Conservation (phyloP, 1,139 yeast genomes). For the Hanseniaspora uvarum region DNA sequence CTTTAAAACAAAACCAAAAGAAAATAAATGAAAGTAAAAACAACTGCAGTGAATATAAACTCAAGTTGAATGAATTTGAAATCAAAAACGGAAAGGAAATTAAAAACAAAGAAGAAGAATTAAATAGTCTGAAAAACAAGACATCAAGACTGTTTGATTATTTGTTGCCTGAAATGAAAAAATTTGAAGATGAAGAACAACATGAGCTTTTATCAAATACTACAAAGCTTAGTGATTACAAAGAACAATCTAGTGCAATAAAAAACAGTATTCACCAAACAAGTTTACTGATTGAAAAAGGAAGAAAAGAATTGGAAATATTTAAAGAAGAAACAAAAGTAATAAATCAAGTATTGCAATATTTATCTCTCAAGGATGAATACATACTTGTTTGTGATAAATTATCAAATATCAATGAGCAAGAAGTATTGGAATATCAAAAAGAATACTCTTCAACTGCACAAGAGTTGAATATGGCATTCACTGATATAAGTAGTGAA, state of each 20-base stretch:
- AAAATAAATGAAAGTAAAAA: neutral
- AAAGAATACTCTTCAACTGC: conserved; percentile 56
- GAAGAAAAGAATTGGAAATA: conserved; percentile 37
- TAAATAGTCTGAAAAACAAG: conserved; percentile 38
- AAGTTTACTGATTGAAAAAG: conserved; percentile 23
- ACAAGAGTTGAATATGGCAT: conserved; percentile 42
- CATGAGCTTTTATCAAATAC: conserved; percentile 16
- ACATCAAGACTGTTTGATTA: conserved; percentile 16
- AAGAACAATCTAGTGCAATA: conserved; percentile 24
- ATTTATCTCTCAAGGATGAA: conserved; percentile 36
- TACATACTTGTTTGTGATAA: conserved; percentile 32
- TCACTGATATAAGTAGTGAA: conserved; percentile 51
- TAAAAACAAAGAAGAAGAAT: conserved; percentile 32
- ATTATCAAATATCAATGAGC: conserved; percentile 39
- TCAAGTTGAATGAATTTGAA: neutral
- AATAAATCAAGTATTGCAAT: conserved; percentile 46
- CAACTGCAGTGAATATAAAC: neutral
- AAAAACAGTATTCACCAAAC: conserved; percentile 24
- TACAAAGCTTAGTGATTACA: conserved; percentile 1
- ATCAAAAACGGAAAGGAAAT: neutral
- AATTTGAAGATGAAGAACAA: conserved; percentile 19
- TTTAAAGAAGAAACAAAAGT: conserved; percentile 45
- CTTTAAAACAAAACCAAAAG: conserved; percentile 21
- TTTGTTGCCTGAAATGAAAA: conserved; percentile 21
- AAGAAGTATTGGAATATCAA: conserved; percentile 56